These are phyloP conservation scores for Albatrellus ellisii DNA, from an alignment of 768 basidiomycete species.

Conservation along the genomic window DNA sequence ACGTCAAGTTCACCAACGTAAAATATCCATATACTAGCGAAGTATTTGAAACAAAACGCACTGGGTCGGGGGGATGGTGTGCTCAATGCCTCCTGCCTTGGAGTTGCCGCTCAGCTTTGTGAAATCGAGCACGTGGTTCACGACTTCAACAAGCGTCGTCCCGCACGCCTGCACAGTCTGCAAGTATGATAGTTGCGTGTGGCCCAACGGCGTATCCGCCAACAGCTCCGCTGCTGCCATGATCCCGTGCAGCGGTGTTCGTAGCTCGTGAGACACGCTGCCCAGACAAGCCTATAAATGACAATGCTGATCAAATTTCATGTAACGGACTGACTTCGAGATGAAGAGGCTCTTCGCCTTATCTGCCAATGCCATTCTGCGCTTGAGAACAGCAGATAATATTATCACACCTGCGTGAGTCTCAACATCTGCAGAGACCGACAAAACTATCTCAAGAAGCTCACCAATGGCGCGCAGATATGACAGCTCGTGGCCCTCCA, in stretches of 20 bases:
- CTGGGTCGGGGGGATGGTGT: conserved; percentile 57
- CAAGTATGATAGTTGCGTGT: conserved; percentile 74
- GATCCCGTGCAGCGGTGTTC: conserved; percentile 92
- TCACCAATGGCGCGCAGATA: conserved; percentile 83
- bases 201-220: conserved; percentile 68
- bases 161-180: conserved; percentile 93
- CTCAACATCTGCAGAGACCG: conserved; percentile 3
- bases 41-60: conserved; percentile 20
- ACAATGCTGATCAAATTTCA: neutral
- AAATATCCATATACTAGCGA: neutral
- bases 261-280: conserved; percentile 84
- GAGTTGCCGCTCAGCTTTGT: conserved; percentile 86
- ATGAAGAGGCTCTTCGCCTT: conserved; percentile 90
- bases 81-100: conserved; percentile 67
- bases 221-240: conserved; percentile 88
- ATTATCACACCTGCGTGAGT: conserved; percentile 64
- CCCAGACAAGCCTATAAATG: neutral
- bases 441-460: conserved; percentile 3
- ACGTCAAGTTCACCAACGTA: neutral
- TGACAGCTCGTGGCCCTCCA: conserved; percentile 83
- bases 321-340: conserved; percentile 48
- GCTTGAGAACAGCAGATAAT: conserved; percentile 82
- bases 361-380: conserved; percentile 88
- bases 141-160: conserved; percentile 90
- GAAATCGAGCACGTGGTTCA: conserved; percentile 94